Conservation (phyloP, 75 land plant species). For the Pinus tabuliformis region DNA sequence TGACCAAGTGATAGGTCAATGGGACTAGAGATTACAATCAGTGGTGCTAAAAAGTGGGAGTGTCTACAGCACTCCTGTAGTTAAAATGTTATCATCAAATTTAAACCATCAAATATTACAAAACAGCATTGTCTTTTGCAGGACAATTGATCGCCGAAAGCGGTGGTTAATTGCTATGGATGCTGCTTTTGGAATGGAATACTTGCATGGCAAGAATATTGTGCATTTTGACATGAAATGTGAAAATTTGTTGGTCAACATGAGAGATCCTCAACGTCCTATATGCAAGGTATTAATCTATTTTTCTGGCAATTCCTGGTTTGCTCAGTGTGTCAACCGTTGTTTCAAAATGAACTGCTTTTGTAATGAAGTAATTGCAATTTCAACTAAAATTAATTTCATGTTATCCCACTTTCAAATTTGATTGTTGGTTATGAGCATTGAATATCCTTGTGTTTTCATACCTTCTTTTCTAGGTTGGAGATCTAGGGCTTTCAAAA, state of each 20-base stretch:
- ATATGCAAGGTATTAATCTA: slow-evolving; percentile 77
- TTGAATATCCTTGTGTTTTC: background rate
- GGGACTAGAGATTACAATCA: too few relatives aligned
- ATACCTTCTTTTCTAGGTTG: slow-evolving; percentile 48
- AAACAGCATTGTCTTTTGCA: slow-evolving; percentile 24
- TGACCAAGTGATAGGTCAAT: too few relatives aligned
- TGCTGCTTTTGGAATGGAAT: slow-evolving; percentile 99
- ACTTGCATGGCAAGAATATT: slow-evolving; percentile 83
- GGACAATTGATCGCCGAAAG: slow-evolving; percentile 79
- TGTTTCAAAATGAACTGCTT: background rate
- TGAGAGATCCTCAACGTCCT: slow-evolving; percentile 91
- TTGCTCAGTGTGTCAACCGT: background rate
- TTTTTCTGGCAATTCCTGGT: background rate
- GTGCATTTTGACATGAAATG: slow-evolving; percentile 98
- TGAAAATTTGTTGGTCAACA: slow-evolving; percentile 88
- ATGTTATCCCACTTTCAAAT: background rate
- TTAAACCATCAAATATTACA: background rate
- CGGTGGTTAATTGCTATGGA: slow-evolving; percentile 86
- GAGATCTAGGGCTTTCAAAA: slow-evolving; percentile 87
- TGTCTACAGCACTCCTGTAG: too few relatives aligned
- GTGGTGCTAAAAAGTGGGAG: too few relatives aligned
- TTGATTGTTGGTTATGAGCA: background rate
- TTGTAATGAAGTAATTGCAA: background rate
- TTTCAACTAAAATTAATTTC: background rate
- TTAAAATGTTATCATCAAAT: background rate